Conservation (phyloP, 345 rosid species). For the Viola odorata region DNA sequence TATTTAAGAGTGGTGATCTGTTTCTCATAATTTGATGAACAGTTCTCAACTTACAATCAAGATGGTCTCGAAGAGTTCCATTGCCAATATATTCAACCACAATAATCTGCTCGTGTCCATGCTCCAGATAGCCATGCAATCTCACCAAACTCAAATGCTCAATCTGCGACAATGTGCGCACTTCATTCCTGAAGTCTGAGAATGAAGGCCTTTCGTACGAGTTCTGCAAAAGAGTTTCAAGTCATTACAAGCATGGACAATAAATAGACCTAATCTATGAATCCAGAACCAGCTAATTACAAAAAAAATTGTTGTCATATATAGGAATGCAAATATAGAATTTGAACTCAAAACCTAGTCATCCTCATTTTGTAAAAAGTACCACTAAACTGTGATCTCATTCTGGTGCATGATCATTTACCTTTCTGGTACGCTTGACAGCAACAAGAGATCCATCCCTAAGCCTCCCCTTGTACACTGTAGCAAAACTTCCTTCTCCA, state of each 20-base stretch:
- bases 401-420: slow-evolving; percentile 6
- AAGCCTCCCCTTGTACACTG: slow-evolving; percentile 74
- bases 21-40: not conserved
- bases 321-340: not conserved
- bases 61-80: slow-evolving; percentile 79
- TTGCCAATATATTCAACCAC: slow-evolving; percentile 74
- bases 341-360: too few relatives aligned
- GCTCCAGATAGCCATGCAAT: slow-evolving; percentile 68
- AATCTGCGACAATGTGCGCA: slow-evolving; percentile 71
- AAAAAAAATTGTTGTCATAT: not conserved
- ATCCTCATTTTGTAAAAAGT: too few relatives aligned
- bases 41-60: slow-evolving; percentile 56
- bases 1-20: not conserved
- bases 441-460: slow-evolving; percentile 79
- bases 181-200: slow-evolving; percentile 77
- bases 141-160: slow-evolving; percentile 87
- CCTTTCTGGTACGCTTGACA: slow-evolving; percentile 84
- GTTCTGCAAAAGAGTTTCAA: slow-evolving; percentile 43
- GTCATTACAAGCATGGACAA: slow-evolving; percentile 3
- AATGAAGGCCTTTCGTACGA: slow-evolving; percentile 35
- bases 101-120: slow-evolving; percentile 58
- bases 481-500: slow-evolving; percentile 82
- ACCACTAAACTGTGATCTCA: too few relatives aligned
- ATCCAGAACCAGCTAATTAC: not conserved
- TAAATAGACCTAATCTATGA: not conserved